Conservation (phyloP, 805 yeast genomes). For the Candida xyloterini region DNA sequence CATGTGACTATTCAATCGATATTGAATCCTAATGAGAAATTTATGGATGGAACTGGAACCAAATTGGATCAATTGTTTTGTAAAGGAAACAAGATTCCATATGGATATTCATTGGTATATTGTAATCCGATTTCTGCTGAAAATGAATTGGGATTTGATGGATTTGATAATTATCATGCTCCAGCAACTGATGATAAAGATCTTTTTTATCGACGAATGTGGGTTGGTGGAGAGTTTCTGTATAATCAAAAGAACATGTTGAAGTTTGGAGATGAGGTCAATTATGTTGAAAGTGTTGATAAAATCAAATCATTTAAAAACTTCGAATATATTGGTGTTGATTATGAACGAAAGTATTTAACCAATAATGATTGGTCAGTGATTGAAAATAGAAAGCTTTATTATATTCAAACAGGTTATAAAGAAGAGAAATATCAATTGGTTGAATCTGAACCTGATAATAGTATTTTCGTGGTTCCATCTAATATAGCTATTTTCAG, state of each 20-base stretch:
- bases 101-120: constrained; percentile 65
- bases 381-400: constrained; percentile 56
- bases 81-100: constrained; percentile 30
- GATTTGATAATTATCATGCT: constrained; percentile 77
- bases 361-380: constrained; percentile 27
- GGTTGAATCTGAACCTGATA: constrained; percentile 19
- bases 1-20: constrained; percentile 29
- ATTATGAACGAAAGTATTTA: constrained; percentile 48
- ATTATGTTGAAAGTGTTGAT: constrained; percentile 53
- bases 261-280: constrained; percentile 36
- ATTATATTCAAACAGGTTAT: constrained; percentile 51
- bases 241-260: constrained; percentile 35
- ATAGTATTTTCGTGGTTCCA: constrained; percentile 33
- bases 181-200: constrained; percentile 38
- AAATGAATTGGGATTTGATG: constrained; percentile 56
- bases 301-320: constrained; percentile 35
- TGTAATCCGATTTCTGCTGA: constrained; percentile 58
- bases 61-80: constrained; percentile 17
- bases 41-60: constrained; percentile 13
- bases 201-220: constrained; percentile 61
- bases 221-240: constrained; percentile 70
- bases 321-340: constrained; percentile 45
- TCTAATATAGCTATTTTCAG: constrained; percentile 48
- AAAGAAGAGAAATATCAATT: constrained; percentile 1
- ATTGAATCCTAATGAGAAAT: constrained; percentile 9